Evolutionary conservation across 805 yeast genomes (phyloP).

Genomic region (Jamesozyma lodderae): DNA sequence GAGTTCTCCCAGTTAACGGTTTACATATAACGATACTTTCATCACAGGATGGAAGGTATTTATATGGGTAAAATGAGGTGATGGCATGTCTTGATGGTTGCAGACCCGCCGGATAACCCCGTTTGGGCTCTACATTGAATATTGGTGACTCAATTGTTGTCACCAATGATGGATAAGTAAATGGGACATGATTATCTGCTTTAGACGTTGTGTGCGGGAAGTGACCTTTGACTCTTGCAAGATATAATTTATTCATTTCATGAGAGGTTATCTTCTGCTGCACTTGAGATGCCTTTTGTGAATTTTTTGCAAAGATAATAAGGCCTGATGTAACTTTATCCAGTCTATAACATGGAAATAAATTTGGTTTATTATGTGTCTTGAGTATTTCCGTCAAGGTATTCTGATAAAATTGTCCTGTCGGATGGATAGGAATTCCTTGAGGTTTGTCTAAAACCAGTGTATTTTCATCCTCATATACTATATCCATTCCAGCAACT

Average conservation of each 20-base stretch:
- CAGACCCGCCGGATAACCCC: slow-evolving; percentile 42
- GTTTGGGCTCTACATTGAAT: slow-evolving; percentile 62
- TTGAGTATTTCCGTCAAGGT: slow-evolving; percentile 71
- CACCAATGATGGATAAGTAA: slow-evolving; percentile 3
- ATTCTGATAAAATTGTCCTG: slow-evolving; percentile 70
- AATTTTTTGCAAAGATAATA: slow-evolving; percentile 41
- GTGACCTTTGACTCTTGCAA: slow-evolving; percentile 78
- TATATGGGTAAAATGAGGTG: slow-evolving; percentile 56
- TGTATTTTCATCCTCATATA: slow-evolving; percentile 63
- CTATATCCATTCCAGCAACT: slow-evolving; percentile 45
- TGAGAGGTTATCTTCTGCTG: slow-evolving; percentile 52
- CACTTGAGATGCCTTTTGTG: slow-evolving; percentile 49
- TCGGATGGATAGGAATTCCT: slow-evolving; percentile 93
- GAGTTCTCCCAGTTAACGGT: slow-evolving; percentile 93
- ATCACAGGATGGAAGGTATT: slow-evolving; percentile 44
- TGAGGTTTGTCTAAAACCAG: slow-evolving; percentile 86
- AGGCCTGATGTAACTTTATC: slow-evolving; percentile 91
- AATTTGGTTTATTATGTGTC: slow-evolving; percentile 44
- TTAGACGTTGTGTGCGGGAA: slow-evolving; percentile 42
- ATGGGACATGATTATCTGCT: not conserved
- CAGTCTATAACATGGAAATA: slow-evolving; percentile 69
- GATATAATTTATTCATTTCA: slow-evolving; percentile 62
- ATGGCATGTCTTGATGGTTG: slow-evolving; percentile 48
- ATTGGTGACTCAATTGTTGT: slow-evolving; percentile 37
- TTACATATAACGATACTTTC: slow-evolving; percentile 61